These are phyloP conservation scores for Fusarium circinatum DNA, from an alignment of 2,329 filamentous ascomycete genomes.

Conservation along the genomic window DNA sequence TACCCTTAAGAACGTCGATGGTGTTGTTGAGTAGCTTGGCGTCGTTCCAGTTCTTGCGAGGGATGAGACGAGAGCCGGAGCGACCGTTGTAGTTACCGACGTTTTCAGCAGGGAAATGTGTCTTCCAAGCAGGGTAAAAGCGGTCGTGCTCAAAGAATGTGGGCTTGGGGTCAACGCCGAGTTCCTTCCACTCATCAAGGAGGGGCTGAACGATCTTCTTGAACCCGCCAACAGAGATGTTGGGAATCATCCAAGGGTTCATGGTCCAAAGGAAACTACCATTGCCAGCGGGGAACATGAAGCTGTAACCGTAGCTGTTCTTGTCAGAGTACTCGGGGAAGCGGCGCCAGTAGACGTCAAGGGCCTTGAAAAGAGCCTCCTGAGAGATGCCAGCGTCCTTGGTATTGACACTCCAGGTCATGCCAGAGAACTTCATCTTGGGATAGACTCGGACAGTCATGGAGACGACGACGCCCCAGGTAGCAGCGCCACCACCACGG, in stretches of 20 bases:
- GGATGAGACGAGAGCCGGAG: constrained; percentile 45
- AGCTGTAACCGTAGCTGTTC: constrained; percentile 42
- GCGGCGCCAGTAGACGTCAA: constrained; percentile 39
- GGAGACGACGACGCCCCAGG: constrained; percentile 57
- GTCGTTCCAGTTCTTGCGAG: constrained; percentile 35
- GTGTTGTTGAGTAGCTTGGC: constrained; percentile 23
- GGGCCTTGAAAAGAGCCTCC: constrained; percentile 46
- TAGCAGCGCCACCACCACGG: constrained; percentile 63
- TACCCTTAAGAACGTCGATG: constrained; percentile 17
- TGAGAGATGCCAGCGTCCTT: constrained; percentile 35
- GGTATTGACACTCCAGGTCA: constrained; percentile 44
- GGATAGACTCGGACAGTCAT: constrained; percentile 50
- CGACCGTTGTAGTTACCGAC: constrained; percentile 41
- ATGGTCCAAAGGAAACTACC: constrained; percentile 47
- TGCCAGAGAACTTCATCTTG: constrained; percentile 47
- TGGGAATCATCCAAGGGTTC: constrained; percentile 44
- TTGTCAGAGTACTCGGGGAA: constrained; percentile 42
- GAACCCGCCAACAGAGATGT: constrained; percentile 45
- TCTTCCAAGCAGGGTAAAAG: constrained; percentile 44
- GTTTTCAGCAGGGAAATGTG: constrained; percentile 40
- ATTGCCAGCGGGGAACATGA: constrained; percentile 36
- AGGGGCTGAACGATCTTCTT: constrained; percentile 41
- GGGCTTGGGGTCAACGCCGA: constrained; percentile 46
- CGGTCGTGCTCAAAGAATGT: constrained; percentile 40
- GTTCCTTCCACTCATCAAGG: constrained; percentile 44